A percentile compares a stretch with the other conserved stretches of the same genome.
Evolutionary conservation across 805 yeast species (phyloP).

Genomic region (Yamadazyma paraphyllophila): DNA sequence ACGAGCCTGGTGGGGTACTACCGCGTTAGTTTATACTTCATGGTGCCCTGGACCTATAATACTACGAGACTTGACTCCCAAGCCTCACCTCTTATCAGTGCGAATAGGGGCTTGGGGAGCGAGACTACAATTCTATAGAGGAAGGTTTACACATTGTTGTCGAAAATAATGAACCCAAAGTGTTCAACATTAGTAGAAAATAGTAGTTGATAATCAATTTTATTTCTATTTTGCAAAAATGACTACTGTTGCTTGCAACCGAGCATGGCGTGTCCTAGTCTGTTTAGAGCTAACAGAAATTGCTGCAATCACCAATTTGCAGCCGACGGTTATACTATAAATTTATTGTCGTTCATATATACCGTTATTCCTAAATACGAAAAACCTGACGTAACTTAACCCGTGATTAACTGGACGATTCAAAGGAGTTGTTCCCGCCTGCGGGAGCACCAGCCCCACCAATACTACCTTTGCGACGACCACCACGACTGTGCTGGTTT

Average conservation of each 20-base stretch:
- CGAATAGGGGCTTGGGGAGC: background rate
- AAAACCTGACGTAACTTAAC: background rate
- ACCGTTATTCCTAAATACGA: background rate
- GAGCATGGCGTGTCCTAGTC: background rate
- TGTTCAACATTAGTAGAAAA: too few relatives aligned
- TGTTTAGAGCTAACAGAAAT: too few relatives aligned
- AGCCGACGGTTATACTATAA: background rate
- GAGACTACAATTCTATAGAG: background rate
- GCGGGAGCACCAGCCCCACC: background rate
- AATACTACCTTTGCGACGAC: constrained; percentile 37
- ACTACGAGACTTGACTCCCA: background rate
- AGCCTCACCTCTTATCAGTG: background rate
- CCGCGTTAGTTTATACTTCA: background rate
- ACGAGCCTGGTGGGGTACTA: too few relatives aligned
- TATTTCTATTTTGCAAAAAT: background rate
- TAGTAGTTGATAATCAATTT: too few relatives aligned
- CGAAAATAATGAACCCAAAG: too few relatives aligned
- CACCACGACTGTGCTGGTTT: constrained; percentile 18
- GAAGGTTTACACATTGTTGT: too few relatives aligned
- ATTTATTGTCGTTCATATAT: background rate
- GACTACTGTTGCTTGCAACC: background rate
- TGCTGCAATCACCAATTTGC: background rate
- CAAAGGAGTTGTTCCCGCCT: background rate
- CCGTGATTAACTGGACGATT: background rate
- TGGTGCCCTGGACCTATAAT: background rate